A percentile compares a stretch with the other conserved stretches of the same genome.
These are phyloP conservation scores for Aspergillus biplanus DNA, from an alignment of 495 filamentous ascomycete species.

Conservation along the genomic window DNA sequence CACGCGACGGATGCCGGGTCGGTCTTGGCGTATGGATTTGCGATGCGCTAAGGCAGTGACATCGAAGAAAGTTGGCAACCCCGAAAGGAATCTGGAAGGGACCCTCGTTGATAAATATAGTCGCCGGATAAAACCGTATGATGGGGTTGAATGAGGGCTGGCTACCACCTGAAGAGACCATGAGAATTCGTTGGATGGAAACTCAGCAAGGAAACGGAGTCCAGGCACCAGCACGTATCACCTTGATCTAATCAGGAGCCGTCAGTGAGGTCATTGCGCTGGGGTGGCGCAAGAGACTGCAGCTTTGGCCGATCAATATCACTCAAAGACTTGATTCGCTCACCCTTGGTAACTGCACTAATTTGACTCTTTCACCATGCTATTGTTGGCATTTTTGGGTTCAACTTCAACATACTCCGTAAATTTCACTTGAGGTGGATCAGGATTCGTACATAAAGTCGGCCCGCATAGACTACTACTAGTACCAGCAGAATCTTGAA, in stretches of 20 bases:
- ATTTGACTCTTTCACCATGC: no score
- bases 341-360: no score
- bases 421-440: no score
- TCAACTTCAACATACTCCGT: no score
- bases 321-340: background rate
- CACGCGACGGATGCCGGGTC: constrained; percentile 15
- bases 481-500: no score
- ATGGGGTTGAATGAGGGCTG: background rate
- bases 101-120: background rate
- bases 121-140: background rate
- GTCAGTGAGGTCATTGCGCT: constrained; percentile 19
- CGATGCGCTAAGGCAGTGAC: background rate
- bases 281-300: constrained; percentile 18
- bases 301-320: constrained; percentile 3
- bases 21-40: constrained; percentile 16
- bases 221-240: constrained; percentile 6
- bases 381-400: no score
- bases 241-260: constrained; percentile 8
- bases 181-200: background rate
- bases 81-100: background rate
- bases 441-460: no score
- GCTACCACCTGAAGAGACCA: background rate
- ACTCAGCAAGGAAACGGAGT: constrained; percentile 1
- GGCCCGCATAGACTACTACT: no score
- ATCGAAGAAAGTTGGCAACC: background rate